phyloP scores from a whole-genome alignment of 495 filamentous ascomycete species.

The Paragyromitra xinjiangensis region DNA sequence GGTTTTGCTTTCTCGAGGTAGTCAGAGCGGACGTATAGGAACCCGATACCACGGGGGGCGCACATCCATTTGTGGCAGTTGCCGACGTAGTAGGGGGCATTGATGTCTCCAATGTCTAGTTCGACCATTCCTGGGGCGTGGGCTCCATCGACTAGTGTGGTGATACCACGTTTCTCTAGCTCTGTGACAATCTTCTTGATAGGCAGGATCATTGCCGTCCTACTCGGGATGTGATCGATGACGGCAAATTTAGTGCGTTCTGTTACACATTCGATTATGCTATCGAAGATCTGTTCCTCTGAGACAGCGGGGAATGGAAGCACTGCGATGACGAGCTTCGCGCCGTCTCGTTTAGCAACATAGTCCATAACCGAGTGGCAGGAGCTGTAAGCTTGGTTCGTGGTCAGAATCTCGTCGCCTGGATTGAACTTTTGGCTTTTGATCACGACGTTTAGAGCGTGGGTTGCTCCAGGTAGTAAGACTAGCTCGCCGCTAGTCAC shows the following conservation, averaged over 20 bases:
- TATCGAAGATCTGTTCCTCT: background rate
- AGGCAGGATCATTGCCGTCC: conserved; percentile 5
- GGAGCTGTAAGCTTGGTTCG: background rate
- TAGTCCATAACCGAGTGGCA: background rate
- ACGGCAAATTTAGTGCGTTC: background rate
- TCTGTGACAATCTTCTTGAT: background rate
- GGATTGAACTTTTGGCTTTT: background rate
- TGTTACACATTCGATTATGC: background rate
- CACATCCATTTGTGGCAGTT: background rate
- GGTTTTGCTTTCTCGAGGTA: background rate
- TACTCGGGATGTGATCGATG: background rate
- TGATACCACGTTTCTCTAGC: conserved; percentile 1
- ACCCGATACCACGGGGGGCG: background rate
- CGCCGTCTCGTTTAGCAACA: background rate
- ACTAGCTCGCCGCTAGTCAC: background rate
- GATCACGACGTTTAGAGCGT: background rate
- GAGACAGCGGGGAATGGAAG: background rate
- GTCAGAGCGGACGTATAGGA: background rate
- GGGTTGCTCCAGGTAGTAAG: background rate
- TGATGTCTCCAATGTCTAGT: background rate
- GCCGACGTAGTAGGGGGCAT: background rate
- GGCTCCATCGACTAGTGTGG: background rate
- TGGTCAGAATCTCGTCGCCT: background rate
- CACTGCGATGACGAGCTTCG: background rate
- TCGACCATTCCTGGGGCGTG: background rate